Base-by-base conservation (phyloP, 179 eudicot genomes). In the Patellifolia procumbens region DNA sequence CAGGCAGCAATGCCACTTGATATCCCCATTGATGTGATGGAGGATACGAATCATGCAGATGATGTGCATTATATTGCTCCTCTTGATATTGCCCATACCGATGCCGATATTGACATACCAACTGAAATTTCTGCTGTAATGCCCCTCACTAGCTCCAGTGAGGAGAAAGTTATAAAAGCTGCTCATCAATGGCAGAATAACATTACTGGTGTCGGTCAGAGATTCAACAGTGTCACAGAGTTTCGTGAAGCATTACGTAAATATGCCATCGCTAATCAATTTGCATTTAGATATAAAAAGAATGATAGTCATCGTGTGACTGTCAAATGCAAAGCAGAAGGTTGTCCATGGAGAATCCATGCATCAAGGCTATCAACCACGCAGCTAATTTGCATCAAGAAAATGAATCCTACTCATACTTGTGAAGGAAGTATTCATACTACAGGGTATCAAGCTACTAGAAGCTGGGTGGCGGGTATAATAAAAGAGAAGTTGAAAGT, bases 271-370 rank as follows among this genome's bases (percentile, higher is more conserved):
- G 94, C 98, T 7, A 83, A 88, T 87, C 92, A 89, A 64, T 94
- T 94, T 81, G 97, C 97, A 37, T 91, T 88, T 59, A 88, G 70
- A 76, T 92, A 91, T 80, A 92, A 92, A 80, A 94, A 94, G 85
- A 94, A 94, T 63, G 98, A 94, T 69, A 91, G 98, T 74, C 93
- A 92, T 70, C 91, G 98, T 60, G 97, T 94, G 78, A 94, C 97
- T 60, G 98, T 91, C 31, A 94, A 88, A 81, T 94, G 98, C 87
- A 94, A 91, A 82, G 91, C 85, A 24, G 97, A 92, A 49, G 93
- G 97, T 52, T 94, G 98, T 70, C 94, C 90, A 1, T 94, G 98
- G 98, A 92, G 98, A 85, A 91, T 94, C 66, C 97, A 94, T 83
- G 98, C 96, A 13, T 94, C 98, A 39, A 91, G 98, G 83, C 70